Evolutionary conservation across 179 eudicot species (phyloP).

Genomic region (Silene vulgaris): DNA sequence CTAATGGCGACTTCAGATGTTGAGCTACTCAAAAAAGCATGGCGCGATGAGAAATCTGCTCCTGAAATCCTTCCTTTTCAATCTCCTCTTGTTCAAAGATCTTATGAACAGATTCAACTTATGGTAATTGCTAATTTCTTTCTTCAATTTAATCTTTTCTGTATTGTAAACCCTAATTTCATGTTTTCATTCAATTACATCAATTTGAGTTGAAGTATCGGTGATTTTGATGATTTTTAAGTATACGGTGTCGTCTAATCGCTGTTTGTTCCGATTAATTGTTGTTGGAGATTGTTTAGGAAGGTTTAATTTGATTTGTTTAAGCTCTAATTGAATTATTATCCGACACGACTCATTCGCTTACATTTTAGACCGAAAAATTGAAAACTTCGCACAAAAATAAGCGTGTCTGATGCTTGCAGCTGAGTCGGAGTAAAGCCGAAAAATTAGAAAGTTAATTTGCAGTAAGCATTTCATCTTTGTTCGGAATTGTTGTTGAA

Average conservation of each 20-base stretch:
- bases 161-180: not conserved
- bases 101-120: slow-evolving; percentile 71
- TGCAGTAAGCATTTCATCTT: too few relatives aligned
- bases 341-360: too few relatives aligned
- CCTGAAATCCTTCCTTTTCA: slow-evolving; percentile 67
- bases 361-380: too few relatives aligned
- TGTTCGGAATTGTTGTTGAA: too few relatives aligned
- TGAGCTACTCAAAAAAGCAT: slow-evolving; percentile 66
- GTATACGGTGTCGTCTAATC: not conserved
- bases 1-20: slow-evolving; percentile 71
- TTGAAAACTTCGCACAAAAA: too few relatives aligned
- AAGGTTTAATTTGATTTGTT: too few relatives aligned
- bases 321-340: too few relatives aligned
- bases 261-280: not conserved
- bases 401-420: too few relatives aligned
- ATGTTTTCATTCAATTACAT: not conserved
- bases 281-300: not conserved
- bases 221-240: not conserved
- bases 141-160: not conserved
- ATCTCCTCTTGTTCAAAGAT: slow-evolving; percentile 53
- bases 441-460: too few relatives aligned
- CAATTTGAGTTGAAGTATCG: not conserved
- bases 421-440: too few relatives aligned
- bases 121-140: slow-evolving; percentile 39
- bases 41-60: slow-evolving; percentile 88